Percentiles rank a stretch among this genome's conserved stretches.
Evolutionary conservation across 495 filamentous ascomycete species (phyloP).

Genomic region (Hyaloscypha hepaticicola): DNA sequence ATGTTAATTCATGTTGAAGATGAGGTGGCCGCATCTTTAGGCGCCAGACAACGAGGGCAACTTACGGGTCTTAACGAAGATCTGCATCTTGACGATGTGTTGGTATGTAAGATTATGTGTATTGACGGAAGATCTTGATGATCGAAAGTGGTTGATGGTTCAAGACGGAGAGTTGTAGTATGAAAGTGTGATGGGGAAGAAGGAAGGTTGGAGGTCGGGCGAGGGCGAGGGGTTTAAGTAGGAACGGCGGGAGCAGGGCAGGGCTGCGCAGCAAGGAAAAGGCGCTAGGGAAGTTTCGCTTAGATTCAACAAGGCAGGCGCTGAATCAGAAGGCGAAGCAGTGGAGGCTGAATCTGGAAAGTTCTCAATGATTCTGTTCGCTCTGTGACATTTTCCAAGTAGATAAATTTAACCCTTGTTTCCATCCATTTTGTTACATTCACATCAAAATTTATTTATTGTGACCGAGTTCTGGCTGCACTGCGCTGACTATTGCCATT

Average conservation of each 20-base stretch:
- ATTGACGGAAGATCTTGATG: constrained; percentile 20
- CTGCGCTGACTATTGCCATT: background rate
- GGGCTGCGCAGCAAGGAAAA: no score
- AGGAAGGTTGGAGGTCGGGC: constrained; percentile 24
- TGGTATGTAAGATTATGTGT: constrained; percentile 6
- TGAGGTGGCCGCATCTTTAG: constrained; percentile 32
- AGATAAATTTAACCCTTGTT: background rate
- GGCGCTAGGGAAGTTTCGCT: background rate
- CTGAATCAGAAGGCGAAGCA: background rate
- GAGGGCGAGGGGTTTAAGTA: constrained; percentile 35
- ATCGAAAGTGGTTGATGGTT: constrained; percentile 16
- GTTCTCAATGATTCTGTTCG: background rate
- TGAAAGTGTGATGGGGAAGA: constrained; percentile 8
- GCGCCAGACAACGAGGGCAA: constrained; percentile 34
- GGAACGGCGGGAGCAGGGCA: background rate
- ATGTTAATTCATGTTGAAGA: constrained; percentile 35
- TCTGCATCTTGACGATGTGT: constrained; percentile 68
- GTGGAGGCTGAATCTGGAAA: constrained; percentile 2
- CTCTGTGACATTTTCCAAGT: background rate
- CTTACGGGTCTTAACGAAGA: constrained; percentile 97
- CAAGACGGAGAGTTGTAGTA: background rate
- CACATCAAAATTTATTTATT: background rate
- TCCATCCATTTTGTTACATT: background rate
- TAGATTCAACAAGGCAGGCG: background rate
- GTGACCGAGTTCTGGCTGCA: background rate